Evolutionary conservation across 176 grass and related monocot species (phyloP).

Genomic region (Ensete glaucum): DNA sequence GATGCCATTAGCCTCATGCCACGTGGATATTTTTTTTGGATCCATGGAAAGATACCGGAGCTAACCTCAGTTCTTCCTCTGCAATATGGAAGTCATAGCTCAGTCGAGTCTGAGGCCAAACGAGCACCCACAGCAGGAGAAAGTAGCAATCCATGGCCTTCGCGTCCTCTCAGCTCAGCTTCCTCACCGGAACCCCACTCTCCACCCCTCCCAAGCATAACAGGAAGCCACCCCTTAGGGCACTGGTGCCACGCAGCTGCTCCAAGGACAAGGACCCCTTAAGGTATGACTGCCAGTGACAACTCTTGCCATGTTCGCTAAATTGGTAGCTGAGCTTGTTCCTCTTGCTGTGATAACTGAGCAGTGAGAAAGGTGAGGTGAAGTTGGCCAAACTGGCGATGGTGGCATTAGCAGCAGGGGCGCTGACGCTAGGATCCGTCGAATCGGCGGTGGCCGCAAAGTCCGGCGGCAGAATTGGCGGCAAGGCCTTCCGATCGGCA

Average conservation of each 20-base stretch:
- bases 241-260: constrained; percentile 41
- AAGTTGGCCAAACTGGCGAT: constrained; percentile 63
- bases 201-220: constrained; percentile 13
- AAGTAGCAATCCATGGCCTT: constrained; percentile 34
- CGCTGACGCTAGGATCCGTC: constrained; percentile 44
- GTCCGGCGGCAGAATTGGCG: constrained; percentile 85
- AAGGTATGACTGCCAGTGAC: background rate
- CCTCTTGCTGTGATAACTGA: background rate
- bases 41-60: no score
- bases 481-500: constrained; percentile 69
- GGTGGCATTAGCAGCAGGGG: constrained; percentile 61
- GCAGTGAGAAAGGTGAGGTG: constrained; percentile 22
- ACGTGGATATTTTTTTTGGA: no score
- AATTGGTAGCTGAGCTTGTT: background rate
- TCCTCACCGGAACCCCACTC: constrained; percentile 37
- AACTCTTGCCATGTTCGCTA: background rate
- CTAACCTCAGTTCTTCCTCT: no score
- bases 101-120: no score
- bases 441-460: constrained; percentile 65
- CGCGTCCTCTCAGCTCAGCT: constrained; percentile 26
- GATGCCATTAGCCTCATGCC: no score
- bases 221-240: constrained; percentile 10
- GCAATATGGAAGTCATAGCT: no score
- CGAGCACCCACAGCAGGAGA: no score
- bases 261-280: constrained; percentile 25